Conservation (phyloP, 2,329 filamentous ascomycete genomes). For the Botryotinia narcissicola region DNA sequence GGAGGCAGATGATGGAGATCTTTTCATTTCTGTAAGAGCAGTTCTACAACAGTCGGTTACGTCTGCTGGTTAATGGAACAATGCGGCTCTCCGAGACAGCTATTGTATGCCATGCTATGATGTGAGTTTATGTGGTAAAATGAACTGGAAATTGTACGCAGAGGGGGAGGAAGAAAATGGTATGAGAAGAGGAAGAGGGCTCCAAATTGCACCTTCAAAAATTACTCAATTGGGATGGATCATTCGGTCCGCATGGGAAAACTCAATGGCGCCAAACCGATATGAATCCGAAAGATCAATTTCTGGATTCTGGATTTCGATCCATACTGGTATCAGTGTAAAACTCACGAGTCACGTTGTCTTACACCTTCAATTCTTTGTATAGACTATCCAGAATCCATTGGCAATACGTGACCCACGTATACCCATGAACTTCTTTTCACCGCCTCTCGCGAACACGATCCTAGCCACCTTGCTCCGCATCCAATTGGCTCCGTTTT, state of each 20-base stretch:
- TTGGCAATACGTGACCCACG: slow-evolving; percentile 40
- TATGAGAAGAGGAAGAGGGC: background rate
- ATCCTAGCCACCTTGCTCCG: background rate
- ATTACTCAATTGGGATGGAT: background rate
- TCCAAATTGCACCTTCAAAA: background rate
- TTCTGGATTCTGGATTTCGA: background rate
- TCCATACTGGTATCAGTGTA: background rate
- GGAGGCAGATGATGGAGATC: slow-evolving; percentile 1
- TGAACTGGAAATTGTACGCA: background rate
- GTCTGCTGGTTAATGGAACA: background rate
- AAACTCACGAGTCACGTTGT: slow-evolving; percentile 10
- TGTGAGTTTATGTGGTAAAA: background rate
- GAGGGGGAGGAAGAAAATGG: background rate
- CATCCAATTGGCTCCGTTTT: background rate
- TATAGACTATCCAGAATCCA: slow-evolving; percentile 24
- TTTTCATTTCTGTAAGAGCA: background rate
- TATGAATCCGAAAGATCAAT: background rate
- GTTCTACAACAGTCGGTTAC: background rate
- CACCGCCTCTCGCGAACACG: slow-evolving; percentile 17
- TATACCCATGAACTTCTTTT: slow-evolving; percentile 24
- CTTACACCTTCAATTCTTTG: background rate
- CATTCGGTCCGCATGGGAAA: background rate
- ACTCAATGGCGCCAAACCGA: background rate
- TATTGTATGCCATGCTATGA: background rate
- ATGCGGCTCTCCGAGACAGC: background rate